These are phyloP conservation scores for Didymella segeticola DNA, from an alignment of 2,329 filamentous ascomycete genomes.

Conservation along the genomic window DNA sequence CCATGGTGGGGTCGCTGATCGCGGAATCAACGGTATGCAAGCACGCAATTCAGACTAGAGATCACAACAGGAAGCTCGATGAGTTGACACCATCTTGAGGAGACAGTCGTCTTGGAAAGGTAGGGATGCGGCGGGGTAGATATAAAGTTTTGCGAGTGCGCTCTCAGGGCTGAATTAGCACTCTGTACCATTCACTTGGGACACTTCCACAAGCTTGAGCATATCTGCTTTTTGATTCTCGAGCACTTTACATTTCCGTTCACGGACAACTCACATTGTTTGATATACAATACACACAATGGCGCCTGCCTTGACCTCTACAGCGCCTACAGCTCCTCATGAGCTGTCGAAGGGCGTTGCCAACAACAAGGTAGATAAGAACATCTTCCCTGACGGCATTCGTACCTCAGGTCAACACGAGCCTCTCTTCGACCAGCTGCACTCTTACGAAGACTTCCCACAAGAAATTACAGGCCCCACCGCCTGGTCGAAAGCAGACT, in stretches of 20 bases:
- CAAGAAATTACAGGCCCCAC: constrained; percentile 73
- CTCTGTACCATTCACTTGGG: constrained; percentile 7
- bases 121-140: constrained; percentile 18
- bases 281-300: constrained; percentile 26
- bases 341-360: constrained; percentile 36
- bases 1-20: constrained; percentile 18
- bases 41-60: constrained; percentile 41
- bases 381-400: constrained; percentile 69
- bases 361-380: constrained; percentile 47
- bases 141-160: constrained; percentile 22
- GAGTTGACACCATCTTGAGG: constrained; percentile 24
- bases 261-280: background rate
- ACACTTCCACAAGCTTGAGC: background rate
- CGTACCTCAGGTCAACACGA: constrained; percentile 76
- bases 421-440: constrained; percentile 70
- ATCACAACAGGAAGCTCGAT: constrained; percentile 33
- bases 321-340: constrained; percentile 48
- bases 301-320: constrained; percentile 51
- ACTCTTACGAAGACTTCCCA: constrained; percentile 73
- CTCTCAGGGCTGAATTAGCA: background rate
- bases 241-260: background rate
- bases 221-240: background rate
- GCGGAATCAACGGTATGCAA: constrained; percentile 23
- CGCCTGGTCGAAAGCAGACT: constrained; percentile 74
- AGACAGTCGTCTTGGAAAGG: constrained; percentile 19